These are phyloP conservation scores for Melanomma pulvis-pyrius DNA, from an alignment of 495 filamentous ascomycete genomes.

Conservation along the genomic window DNA sequence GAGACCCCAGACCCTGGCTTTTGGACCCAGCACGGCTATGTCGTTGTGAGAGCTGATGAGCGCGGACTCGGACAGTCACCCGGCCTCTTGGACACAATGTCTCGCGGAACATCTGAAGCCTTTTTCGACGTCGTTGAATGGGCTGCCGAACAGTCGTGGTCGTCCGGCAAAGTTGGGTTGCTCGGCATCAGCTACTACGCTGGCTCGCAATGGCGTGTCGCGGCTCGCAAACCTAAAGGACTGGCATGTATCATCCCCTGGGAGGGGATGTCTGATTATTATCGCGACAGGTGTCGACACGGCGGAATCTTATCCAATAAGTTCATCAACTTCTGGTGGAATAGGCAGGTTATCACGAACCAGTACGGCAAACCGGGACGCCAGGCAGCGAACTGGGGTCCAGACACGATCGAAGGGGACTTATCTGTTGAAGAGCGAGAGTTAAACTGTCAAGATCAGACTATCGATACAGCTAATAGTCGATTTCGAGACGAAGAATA, in stretches of 20 bases:
- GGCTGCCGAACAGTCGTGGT: constrained; percentile 64
- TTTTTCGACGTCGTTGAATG: constrained; percentile 69
- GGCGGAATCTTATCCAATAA: constrained; percentile 66
- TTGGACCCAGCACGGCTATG: constrained; percentile 66
- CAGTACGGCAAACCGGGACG: constrained; percentile 61
- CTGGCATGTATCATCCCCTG: constrained; percentile 64
- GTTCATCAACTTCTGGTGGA: constrained; percentile 69
- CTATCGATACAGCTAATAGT: constrained; percentile 57
- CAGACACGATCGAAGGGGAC: constrained; percentile 63
- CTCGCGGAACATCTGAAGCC: constrained; percentile 57
- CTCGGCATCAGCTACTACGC: constrained; percentile 67
- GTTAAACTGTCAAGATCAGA: constrained; percentile 61
- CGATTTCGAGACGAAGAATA: constrained; percentile 62
- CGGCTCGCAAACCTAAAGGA: constrained; percentile 62
- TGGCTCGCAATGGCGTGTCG: constrained; percentile 66
- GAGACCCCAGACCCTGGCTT: constrained; percentile 66
- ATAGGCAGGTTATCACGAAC: constrained; percentile 63
- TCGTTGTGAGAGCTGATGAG: constrained; percentile 63
- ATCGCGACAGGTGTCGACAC: constrained; percentile 64
- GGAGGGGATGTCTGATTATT: constrained; percentile 73
- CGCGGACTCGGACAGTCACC: constrained; percentile 61
- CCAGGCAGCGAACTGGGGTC: constrained; percentile 48
- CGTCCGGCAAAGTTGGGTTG: constrained; percentile 62
- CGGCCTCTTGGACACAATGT: constrained; percentile 64
- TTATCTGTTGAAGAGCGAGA: constrained; percentile 56